Percentiles rank a stretch among this genome's conserved stretches.
Evolutionary conservation across 2,329 filamentous ascomycete genomes (phyloP).

Genomic region (Colletotrichum ledebouriae): DNA sequence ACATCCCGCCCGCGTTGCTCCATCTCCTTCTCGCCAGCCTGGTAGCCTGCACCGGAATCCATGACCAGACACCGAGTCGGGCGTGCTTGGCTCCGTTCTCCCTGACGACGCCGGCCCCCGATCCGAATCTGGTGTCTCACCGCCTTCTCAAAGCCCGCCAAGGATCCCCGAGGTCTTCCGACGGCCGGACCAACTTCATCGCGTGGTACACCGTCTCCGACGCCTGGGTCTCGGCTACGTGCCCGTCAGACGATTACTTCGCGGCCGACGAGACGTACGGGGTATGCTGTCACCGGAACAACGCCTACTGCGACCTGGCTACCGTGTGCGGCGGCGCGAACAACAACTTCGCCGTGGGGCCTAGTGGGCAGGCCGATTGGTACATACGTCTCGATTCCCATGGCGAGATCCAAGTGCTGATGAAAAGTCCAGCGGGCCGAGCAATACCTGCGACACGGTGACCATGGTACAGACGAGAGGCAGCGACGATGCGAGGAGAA

Average conservation of each 20-base stretch:
- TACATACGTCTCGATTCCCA: not conserved
- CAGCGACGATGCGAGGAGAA: conserved; percentile 25
- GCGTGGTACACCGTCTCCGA: conserved; percentile 28
- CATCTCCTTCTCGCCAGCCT: not conserved
- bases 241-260: conserved; percentile 31
- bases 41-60: too few relatives aligned
- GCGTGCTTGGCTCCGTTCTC: not conserved
- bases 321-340: conserved; percentile 28
- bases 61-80: too few relatives aligned
- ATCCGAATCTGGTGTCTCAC: not conserved
- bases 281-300: conserved; percentile 25
- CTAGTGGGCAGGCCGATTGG: conserved; percentile 30
- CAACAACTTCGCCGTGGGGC: conserved; percentile 22
- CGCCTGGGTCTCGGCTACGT: conserved; percentile 19
- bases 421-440: conserved; percentile 1
- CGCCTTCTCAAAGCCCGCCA: conserved; percentile 3
- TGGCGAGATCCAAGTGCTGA: not conserved
- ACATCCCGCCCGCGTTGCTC: not conserved
- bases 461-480: conserved; percentile 14
- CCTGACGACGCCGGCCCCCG: conserved; percentile 14
- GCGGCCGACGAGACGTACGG: conserved; percentile 29
- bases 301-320: conserved; percentile 24
- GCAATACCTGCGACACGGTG: conserved; percentile 26
- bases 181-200: conserved; percentile 28
- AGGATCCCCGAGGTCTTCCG: not conserved